A percentile compares a stretch with the other conserved stretches of the same genome.
These are phyloP conservation scores for Populus nigra DNA, from an alignment of 345 rosid genomes.

Conservation along the genomic window DNA sequence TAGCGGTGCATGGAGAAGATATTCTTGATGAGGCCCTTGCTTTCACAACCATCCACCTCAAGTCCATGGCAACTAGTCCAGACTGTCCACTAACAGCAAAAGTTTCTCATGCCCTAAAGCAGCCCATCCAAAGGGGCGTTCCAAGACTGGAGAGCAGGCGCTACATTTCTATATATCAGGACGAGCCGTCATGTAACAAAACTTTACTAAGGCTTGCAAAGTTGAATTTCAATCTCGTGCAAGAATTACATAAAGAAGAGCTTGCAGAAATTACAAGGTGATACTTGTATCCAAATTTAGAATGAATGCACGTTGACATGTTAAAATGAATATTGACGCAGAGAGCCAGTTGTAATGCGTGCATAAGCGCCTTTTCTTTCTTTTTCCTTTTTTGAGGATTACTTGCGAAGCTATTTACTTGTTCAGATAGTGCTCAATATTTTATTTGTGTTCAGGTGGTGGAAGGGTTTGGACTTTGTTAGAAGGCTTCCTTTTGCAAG, in stretches of 20 bases:
- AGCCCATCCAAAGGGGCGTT: slow-evolving; percentile 13
- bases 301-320: too few relatives aligned
- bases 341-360: too few relatives aligned
- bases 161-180: slow-evolving; percentile 21
- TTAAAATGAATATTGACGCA: too few relatives aligned
- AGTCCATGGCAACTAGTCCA: background rate
- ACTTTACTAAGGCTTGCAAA: slow-evolving; percentile 29
- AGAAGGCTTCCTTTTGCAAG: slow-evolving; percentile 28
- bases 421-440: background rate
- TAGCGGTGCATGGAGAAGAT: slow-evolving; percentile 22
- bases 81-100: slow-evolving; percentile 10
- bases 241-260: slow-evolving; percentile 23
- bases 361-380: too few relatives aligned
- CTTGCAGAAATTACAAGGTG: slow-evolving; percentile 18
- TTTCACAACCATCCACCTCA: slow-evolving; percentile 6
- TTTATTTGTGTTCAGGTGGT: slow-evolving; percentile 25
- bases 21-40: slow-evolving; percentile 17
- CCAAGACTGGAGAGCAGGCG: slow-evolving; percentile 21
- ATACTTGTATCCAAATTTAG: too few relatives aligned
- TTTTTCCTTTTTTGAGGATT: too few relatives aligned
- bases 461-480: slow-evolving; percentile 31
- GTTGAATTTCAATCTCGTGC: slow-evolving; percentile 33
- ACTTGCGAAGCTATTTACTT: background rate
- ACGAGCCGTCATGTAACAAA: background rate
- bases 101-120: slow-evolving; percentile 16